These are phyloP conservation scores for Cryphonectria radicalis DNA, from an alignment of 2,329 filamentous ascomycete genomes.

Conservation along the genomic window DNA sequence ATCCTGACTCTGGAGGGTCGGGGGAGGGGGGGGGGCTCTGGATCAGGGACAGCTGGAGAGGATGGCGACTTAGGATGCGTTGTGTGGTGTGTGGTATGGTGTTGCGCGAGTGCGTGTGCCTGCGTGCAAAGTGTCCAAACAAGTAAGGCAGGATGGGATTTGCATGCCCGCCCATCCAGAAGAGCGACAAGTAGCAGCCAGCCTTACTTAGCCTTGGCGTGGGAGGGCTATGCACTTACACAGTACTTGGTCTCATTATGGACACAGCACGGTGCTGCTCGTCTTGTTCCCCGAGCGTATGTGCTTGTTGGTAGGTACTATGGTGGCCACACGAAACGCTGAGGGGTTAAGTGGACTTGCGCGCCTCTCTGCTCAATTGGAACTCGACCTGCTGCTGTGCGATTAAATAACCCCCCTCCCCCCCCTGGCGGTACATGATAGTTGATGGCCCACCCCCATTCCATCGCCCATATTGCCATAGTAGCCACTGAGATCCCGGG, in stretches of 20 bases:
- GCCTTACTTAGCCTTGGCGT: neutral
- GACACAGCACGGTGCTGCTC: neutral
- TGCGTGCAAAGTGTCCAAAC: neutral
- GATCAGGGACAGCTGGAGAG: constrained; percentile 3
- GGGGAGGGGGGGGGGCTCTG: neutral
- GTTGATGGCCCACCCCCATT: neutral
- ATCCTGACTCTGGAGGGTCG: neutral
- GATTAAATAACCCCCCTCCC: neutral
- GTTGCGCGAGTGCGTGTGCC: neutral
- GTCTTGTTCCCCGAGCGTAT: neutral
- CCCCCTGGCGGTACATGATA: neutral
- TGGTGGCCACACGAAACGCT: constrained; percentile 6
- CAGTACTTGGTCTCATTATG: neutral
- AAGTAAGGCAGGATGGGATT: neutral
- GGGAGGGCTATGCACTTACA: neutral
- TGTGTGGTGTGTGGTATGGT: constrained; percentile 2
- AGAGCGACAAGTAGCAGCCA: neutral
- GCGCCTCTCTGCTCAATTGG: neutral
- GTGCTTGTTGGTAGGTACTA: neutral
- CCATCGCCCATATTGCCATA: neutral
- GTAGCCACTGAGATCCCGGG: neutral
- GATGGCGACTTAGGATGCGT: neutral
- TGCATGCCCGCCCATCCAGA: neutral
- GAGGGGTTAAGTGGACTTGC: neutral
- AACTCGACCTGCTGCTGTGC: neutral